phyloP scores from a whole-genome alignment of 2,329 filamentous ascomycete genomes.

The Lasiodiplodia gonubiensis region DNA sequence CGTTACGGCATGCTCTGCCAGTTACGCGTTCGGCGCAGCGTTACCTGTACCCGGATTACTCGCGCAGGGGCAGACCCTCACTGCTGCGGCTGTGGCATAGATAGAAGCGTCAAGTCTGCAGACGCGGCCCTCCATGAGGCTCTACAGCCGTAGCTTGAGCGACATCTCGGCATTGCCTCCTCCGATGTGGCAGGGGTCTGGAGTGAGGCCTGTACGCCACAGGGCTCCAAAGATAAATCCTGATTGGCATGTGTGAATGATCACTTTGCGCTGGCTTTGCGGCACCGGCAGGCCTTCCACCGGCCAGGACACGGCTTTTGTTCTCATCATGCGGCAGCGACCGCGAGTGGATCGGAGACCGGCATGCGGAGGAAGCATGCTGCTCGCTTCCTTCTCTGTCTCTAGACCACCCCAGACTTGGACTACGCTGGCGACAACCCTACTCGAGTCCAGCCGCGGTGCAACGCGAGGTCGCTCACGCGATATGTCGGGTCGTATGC shows the following conservation, averaged over 20 bases:
- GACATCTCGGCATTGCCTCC: constrained; percentile 25
- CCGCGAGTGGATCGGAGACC: constrained; percentile 16
- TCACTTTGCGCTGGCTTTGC: not conserved
- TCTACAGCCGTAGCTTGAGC: constrained; percentile 27
- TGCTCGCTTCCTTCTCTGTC: constrained; percentile 24
- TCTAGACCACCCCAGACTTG: constrained; percentile 6
- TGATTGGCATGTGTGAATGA: constrained; percentile 15
- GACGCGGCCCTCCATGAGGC: constrained; percentile 24
- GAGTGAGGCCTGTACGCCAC: constrained; percentile 18
- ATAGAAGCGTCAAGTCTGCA: not conserved
- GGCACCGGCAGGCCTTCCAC: not conserved
- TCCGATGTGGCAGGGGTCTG: constrained; percentile 23
- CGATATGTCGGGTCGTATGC: not conserved
- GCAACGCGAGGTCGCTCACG: not conserved
- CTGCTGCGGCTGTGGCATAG: constrained; percentile 15
- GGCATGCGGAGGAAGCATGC: constrained; percentile 21
- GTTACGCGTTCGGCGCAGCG: constrained; percentile 28
- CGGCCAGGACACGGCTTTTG: not conserved
- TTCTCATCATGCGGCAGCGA: constrained; percentile 10
- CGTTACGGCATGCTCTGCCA: constrained; percentile 21
- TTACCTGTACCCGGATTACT: constrained; percentile 3
- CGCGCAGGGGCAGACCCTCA: not conserved
- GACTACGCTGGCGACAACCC: not conserved
- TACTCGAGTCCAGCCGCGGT: not conserved
- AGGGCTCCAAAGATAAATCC: constrained; percentile 16